A percentile compares a stretch with the other conserved stretches of the same genome.
Evolutionary conservation across 345 rosid genomes (phyloP).

Genomic region (Pugionium cornutum): DNA sequence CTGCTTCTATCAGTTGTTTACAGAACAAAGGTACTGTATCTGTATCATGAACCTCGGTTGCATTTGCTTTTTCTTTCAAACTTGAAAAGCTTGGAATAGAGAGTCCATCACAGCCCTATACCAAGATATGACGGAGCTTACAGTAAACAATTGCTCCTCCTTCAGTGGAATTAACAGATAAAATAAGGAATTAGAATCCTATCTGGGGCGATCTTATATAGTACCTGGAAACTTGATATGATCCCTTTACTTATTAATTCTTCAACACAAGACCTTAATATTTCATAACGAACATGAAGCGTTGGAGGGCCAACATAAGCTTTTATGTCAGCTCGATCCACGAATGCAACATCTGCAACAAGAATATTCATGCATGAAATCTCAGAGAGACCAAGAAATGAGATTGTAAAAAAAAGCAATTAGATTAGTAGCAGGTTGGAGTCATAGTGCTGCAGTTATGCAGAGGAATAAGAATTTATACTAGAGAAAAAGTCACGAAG

Average conservation of each 20-base stretch:
- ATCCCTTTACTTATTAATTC: constrained; percentile 76
- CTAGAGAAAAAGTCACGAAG: background rate
- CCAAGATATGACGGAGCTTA: constrained; percentile 22
- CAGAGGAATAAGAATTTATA: background rate
- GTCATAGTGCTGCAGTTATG: constrained; percentile 5
- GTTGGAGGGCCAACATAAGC: constrained; percentile 98
- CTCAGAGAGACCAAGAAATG: background rate
- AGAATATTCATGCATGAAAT: constrained; percentile 5
- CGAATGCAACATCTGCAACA: constrained; percentile 87
- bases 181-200: background rate
- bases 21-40: constrained; percentile 42
- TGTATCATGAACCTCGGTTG: constrained; percentile 47
- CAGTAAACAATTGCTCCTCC: constrained; percentile 7
- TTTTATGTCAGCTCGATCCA: constrained; percentile 95
- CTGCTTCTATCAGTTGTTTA: constrained; percentile 74
- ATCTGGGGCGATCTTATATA: background rate
- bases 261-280: constrained; percentile 78
- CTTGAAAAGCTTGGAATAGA: constrained; percentile 64
- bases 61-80: constrained; percentile 55
- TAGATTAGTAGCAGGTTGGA: constrained; percentile 11
- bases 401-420: constrained; percentile 9
- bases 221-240: constrained; percentile 66
- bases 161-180: constrained; percentile 8
- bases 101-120: constrained; percentile 53
- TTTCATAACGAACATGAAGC: constrained; percentile 89